These are phyloP conservation scores for Komagataea norvegica DNA, from an alignment of 1,139 yeast species.

Conservation along the genomic window DNA sequence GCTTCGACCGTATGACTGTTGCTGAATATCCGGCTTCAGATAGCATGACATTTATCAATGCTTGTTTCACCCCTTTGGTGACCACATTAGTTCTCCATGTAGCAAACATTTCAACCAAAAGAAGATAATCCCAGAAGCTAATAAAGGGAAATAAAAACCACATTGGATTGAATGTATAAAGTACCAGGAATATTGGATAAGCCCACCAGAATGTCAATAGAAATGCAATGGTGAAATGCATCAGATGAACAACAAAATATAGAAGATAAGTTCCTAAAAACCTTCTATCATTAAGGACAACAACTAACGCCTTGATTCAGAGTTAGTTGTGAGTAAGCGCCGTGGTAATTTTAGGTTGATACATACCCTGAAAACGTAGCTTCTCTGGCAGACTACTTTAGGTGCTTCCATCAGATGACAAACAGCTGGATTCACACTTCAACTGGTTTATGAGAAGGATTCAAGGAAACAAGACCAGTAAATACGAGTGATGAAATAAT, in stretches of 20 bases:
- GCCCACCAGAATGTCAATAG: slow-evolving; percentile 9
- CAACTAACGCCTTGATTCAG: slow-evolving; percentile 4
- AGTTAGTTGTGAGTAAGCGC: neutral
- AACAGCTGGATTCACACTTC: too few species aligned
- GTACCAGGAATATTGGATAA: slow-evolving; percentile 4
- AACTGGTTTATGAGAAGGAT: too few species aligned
- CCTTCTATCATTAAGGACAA: slow-evolving; percentile 5
- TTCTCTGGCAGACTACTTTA: neutral
- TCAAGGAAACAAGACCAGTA: too few species aligned
- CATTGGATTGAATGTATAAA: slow-evolving; percentile 5
- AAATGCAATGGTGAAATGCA: slow-evolving; percentile 5
- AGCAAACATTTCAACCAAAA: slow-evolving; percentile 3
- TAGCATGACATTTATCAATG: slow-evolving; percentile 4
- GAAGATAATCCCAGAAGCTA: slow-evolving; percentile 6
- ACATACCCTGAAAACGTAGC: slow-evolving; percentile 7
- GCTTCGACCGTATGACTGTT: slow-evolving; percentile 6
- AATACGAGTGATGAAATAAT: too few species aligned
- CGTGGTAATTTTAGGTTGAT: neutral
- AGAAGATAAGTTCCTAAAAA: slow-evolving; percentile 5
- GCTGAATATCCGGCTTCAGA: slow-evolving; percentile 10
- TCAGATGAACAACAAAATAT: slow-evolving; percentile 5
- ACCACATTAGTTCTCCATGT: slow-evolving; percentile 9
- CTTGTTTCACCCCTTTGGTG: slow-evolving; percentile 2
- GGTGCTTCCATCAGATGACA: too few species aligned
- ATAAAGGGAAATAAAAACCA: slow-evolving; percentile 9